These are phyloP conservation scores for Brassica carinata DNA, from an alignment of 345 rosid species.

Conservation along the genomic window DNA sequence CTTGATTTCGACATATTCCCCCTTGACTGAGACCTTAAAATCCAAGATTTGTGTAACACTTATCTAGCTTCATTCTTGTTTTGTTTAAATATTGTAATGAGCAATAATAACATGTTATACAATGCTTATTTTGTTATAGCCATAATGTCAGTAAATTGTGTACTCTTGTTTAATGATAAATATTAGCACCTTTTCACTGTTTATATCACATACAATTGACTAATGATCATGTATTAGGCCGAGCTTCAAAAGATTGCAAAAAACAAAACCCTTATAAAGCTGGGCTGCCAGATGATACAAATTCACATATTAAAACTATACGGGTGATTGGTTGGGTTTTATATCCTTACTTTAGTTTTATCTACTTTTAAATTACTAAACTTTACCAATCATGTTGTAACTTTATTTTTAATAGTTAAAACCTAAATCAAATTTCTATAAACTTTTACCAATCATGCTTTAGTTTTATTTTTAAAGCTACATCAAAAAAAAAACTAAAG, in stretches of 20 bases:
- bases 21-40: slow-evolving; percentile 1
- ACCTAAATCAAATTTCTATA: too few species aligned
- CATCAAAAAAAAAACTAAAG: too few species aligned
- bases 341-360: too few species aligned
- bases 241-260: neutral
- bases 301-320: neutral
- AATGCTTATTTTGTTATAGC: neutral
- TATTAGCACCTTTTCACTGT: neutral
- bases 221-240: neutral
- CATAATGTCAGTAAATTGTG: neutral
- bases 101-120: neutral
- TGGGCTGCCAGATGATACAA: neutral
- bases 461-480: too few species aligned
- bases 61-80: neutral
- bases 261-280: neutral
- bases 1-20: slow-evolving; percentile 23
- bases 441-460: too few species aligned
- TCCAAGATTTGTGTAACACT: neutral
- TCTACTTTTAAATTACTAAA: too few species aligned
- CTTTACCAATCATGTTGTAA: too few species aligned
- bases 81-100: neutral
- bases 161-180: neutral
- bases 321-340: too few species aligned
- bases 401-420: too few species aligned
- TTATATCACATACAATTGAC: neutral